Evolutionary conservation across 805 yeast genomes (phyloP).

Genomic region (Pichia insulana): DNA sequence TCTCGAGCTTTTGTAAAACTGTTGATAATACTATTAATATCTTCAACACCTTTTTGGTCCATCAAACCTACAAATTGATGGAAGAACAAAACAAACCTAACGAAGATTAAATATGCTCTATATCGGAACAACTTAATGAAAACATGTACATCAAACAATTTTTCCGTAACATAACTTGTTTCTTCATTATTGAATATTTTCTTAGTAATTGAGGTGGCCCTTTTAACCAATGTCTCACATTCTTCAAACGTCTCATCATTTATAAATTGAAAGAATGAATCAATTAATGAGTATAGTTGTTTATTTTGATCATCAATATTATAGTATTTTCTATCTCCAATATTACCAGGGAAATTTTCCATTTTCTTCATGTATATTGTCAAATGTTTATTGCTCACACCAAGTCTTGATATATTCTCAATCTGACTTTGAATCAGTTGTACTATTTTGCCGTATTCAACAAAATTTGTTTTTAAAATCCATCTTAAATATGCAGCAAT

Average conservation of each 20-base stretch:
- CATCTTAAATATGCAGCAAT: conserved; percentile 13
- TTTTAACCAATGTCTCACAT: background rate
- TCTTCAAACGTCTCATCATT: background rate
- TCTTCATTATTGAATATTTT: background rate
- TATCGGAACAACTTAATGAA: conserved; percentile 2
- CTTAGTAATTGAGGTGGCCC: background rate
- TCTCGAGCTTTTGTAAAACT: background rate
- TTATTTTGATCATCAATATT: conserved; percentile 14
- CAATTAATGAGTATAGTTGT: conserved; percentile 6
- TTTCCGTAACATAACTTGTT: background rate
- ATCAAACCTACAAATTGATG: background rate
- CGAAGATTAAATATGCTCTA: background rate
- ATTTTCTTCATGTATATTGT: conserved; percentile 11
- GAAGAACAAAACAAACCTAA: conserved; percentile 2
- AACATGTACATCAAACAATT: conserved; percentile 1
- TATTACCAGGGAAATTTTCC: conserved; percentile 8
- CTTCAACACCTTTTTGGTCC: background rate
- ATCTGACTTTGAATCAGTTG: conserved; percentile 10
- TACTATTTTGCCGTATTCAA: conserved; percentile 4
- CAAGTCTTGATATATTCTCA: conserved; percentile 10
- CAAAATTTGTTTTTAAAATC: conserved; percentile 11
- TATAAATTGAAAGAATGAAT: background rate
- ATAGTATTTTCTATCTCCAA: conserved; percentile 5
- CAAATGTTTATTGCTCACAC: conserved; percentile 9
- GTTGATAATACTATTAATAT: background rate